Base-by-base conservation (phyloP, 306 rosid genomes). In the Luffa aegyptiaca region DNA sequence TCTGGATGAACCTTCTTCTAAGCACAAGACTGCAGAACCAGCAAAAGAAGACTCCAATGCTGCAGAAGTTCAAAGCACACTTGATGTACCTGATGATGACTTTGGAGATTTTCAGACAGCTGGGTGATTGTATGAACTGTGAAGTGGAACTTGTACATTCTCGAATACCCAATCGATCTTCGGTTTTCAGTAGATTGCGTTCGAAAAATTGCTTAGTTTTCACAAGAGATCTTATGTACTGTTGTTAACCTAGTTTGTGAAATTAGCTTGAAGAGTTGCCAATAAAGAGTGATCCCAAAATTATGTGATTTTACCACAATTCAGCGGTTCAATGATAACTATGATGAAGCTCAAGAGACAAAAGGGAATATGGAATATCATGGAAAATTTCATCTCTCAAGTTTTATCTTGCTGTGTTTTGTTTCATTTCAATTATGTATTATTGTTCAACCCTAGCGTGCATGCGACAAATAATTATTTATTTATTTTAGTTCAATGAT, bases 31-130 rank as follows among this genome's bases (percentile, higher is more conserved):
- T 36, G 31, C 35, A 17, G 82, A 79, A 52, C 61, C 86, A 72
- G 74, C 71, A 14, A 76, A 87, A 44, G 85, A 84, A 79, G 91
- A 76, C 52, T 84, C 85, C 20, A 64, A 62, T 56, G 59, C 82
- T 66, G 74, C 89, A 35, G 90, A 86, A 86, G 81, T 68, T 59
- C 86, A 85, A 82, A 82, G 83, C 83, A 72, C 82, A 31, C 82
- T 76, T 75, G 91, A 83, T 83, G 42, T 85, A 73, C 89, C 86
- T 39, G 97, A 95, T 82, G 97, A 95, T 17, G 97, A 91, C 87
- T 95, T 93, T 58, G 99, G 99, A 12, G 97, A 95, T 80, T 95
- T 95, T 61, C 99, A 95, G 86, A 81, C 93, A 26, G 99, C 97
- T 18, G 88, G 82, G 81, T 95, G 81, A 87, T 62, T 8, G n/a